These are phyloP conservation scores for Lepidium africanum DNA, from an alignment of 345 rosid species.

Conservation along the genomic window DNA sequence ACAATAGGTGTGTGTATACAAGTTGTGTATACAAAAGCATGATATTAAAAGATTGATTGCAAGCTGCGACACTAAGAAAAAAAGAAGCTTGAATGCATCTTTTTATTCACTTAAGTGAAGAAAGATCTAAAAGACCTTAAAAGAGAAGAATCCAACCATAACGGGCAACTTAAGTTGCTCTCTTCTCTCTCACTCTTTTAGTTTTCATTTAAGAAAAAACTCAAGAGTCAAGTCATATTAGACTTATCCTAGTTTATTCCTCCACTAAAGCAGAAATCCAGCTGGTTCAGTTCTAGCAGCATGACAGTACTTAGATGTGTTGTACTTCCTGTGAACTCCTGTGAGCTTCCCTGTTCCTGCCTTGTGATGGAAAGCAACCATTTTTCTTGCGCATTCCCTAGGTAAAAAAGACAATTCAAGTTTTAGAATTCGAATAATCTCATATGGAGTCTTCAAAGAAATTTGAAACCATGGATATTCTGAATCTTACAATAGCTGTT, in stretches of 20 bases:
- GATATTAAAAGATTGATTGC: neutral
- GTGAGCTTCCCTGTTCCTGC: constrained; percentile 78
- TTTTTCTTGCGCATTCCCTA: constrained; percentile 72
- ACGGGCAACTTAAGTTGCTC: constrained; percentile 10
- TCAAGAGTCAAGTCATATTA: neutral
- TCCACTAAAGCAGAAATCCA: constrained; percentile 40
- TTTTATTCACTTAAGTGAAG: constrained; percentile 19
- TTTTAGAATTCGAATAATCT: neutral
- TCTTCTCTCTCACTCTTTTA: neutral
- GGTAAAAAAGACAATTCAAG: neutral
- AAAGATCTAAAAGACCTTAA: constrained; percentile 3
- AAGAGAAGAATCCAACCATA: neutral
- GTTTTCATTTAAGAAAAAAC: neutral
- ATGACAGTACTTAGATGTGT: constrained; percentile 67
- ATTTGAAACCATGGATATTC: neutral
- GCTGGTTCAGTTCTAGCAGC: constrained; percentile 62
- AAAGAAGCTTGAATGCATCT: neutral
- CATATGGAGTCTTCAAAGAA: neutral
- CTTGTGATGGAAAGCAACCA: constrained; percentile 65
- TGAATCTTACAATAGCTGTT: constrained; percentile 34
- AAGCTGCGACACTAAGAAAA: too few relatives aligned
- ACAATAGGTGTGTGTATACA: too few relatives aligned
- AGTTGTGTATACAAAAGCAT: neutral
- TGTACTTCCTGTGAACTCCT: constrained; percentile 75
- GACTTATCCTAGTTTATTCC: neutral